Base-by-base conservation (phyloP, 768 basidiomycete genomes). In the Mycena olivaceomarginata region DNA sequence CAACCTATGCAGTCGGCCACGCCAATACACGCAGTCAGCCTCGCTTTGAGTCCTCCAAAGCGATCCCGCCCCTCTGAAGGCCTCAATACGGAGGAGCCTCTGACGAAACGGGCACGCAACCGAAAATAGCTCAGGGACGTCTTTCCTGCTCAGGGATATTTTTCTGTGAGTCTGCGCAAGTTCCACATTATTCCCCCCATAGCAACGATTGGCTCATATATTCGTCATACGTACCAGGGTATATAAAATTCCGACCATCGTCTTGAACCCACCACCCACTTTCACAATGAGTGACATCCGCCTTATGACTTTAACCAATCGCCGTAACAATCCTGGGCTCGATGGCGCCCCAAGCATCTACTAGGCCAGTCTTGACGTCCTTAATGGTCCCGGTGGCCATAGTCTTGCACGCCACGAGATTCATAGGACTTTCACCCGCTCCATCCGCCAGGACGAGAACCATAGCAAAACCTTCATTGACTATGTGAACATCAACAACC, bases 401-500 rank as follows among this genome's bases (percentile, higher is more conserved):
- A 63, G 60, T 63, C 60, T 63, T 9, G 60, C 60, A 20, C 18
- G 37, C 20, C 60, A 63, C 18, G 60, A 63, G 39, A 18, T 63
- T 16, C 3, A 63, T 31, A 20, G 37, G 5, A 63, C 60, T n/a
- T 63, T 63, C 60, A 41, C 16, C 7, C 60, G 60, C 39, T 18
- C 39, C 20, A 41, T 18, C 39, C 3, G 41, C 15, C 16, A 63
- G 2, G 40, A 63, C 18, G 60, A 63, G 7, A 63, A 63, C 2
- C 37, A 63, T 5, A 16, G 39, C 39, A 63, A 39, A 40, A 40
- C 40, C 39, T 63, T 63, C 60, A 20, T 63, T 12, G 39, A 18
- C 37, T 63, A 63, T 63, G 60, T 63, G 39, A 63, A 63, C 60
- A 15, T 63, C 39, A 22, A 20, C 39, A 63, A 63, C 39, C 6